Base-by-base conservation (phyloP, 768 basidiomycete genomes). In the Lenzites betulinus region DNA sequence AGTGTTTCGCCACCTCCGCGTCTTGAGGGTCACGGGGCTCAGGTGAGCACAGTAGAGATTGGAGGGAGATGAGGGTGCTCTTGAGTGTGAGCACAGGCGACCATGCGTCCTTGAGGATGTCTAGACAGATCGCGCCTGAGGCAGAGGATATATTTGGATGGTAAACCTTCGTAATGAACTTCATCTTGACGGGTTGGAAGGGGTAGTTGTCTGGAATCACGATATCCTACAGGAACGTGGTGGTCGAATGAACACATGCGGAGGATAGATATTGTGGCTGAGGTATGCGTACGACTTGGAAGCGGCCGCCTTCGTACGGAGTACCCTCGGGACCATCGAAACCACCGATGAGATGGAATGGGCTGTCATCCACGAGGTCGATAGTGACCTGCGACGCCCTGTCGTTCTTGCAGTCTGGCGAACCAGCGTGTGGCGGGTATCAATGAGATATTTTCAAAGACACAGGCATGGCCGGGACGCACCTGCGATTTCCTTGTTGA, bases 11-110 rank as follows among this genome's bases (percentile, higher is more conserved):
- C 12, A 98, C 95, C 76, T 98, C 95, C 0, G 95, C 96, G 70
- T 98, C 96, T 76, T 98, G 95, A 0, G 95, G 96, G 70, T 98
- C 96, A 64, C 90, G 92, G 8, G 96, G 95, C 71, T 97, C 94
- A 0, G 96, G 96, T 9, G 89, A 90, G 74, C 94, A 96, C 18
- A 98, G 80, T 23, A 98, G 81, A 39, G 91, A 93, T 73, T 98
- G 96, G 15, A 98, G 82, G 2, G 93, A 95, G 71, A 98, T 95
- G 68, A 98, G 78, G 1, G 96, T 98, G 43, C 93, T 94, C 74
- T 97, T 98, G 71, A 98, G 88, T 1, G 95, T 97, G 59, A 97
- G 83, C 33, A 98, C 94, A 46, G 95, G 93, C 7, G 89, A 91
- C 93, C 93, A 95, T n/a, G 92, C 91, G 68, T 97, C 94, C 71